These are phyloP conservation scores for Aureobasidium sp. DNA, from an alignment of 2,329 filamentous ascomycete species.

Conservation along the genomic window DNA sequence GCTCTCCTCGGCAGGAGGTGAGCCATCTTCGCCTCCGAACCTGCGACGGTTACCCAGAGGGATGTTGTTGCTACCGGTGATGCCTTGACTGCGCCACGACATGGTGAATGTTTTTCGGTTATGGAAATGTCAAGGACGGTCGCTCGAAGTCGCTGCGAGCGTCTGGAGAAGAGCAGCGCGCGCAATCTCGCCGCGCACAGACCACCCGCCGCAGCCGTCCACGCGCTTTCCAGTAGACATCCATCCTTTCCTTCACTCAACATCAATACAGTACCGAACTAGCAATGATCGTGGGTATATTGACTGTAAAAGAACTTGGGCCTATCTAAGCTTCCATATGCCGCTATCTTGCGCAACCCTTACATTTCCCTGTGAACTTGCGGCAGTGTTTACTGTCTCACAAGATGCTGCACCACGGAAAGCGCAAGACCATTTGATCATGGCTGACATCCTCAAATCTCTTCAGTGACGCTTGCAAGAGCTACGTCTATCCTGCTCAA, in stretches of 20 bases:
- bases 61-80: conserved; percentile 97
- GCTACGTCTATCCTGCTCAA: not conserved
- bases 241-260: not conserved
- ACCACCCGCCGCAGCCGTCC: not conserved
- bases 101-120: conserved; percentile 30
- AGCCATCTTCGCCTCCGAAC: conserved; percentile 52
- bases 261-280: too few relatives aligned
- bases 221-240: not conserved
- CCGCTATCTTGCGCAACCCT: too few relatives aligned
- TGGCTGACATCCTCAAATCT: not conserved
- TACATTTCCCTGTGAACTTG: not conserved
- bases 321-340: too few relatives aligned
- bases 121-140: not conserved
- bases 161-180: not conserved
- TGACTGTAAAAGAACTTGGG: too few relatives aligned
- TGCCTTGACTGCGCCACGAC: conserved; percentile 65
- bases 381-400: not conserved
- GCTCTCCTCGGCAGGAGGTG: conserved; percentile 49
- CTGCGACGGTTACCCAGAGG: conserved; percentile 78
- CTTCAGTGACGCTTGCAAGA: not conserved
- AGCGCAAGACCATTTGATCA: not conserved
- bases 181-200: not conserved
- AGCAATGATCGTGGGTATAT: too few relatives aligned
- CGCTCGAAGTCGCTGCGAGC: not conserved
- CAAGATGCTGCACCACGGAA: not conserved